These are phyloP conservation scores for Bocquillonia castaneifolia DNA, from an alignment of 441 rosid genomes.

Conservation along the genomic window DNA sequence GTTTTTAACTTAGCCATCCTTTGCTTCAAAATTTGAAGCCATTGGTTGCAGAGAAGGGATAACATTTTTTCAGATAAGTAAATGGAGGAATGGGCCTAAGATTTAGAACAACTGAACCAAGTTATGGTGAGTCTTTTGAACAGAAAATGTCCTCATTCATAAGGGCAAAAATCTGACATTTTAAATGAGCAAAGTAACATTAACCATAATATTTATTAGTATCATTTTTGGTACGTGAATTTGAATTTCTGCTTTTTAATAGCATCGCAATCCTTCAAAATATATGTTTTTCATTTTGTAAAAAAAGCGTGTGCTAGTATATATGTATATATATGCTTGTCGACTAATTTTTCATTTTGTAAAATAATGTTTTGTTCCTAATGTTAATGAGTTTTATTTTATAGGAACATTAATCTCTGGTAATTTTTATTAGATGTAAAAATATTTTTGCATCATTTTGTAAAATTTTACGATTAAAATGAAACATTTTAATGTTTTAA, in stretches of 20 bases:
- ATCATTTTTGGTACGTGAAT: not conserved
- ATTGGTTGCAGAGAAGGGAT: not conserved
- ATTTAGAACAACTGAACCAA: conserved; percentile 21
- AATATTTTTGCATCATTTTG: too few species aligned
- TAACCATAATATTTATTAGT: not conserved
- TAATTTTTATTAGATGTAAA: too few species aligned
- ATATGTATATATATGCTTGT: too few species aligned
- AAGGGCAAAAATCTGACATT: not conserved
- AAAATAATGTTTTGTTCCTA: too few species aligned
- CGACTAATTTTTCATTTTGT: too few species aligned
- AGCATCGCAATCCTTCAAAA: not conserved
- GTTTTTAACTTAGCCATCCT: conserved; percentile 18
- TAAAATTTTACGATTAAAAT: too few species aligned
- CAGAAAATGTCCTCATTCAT: conserved; percentile 12
- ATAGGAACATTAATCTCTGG: too few species aligned
- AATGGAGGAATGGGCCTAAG: conserved; percentile 28
- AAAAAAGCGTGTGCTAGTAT: too few species aligned
- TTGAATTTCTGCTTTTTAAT: not conserved
- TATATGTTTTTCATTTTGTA: not conserved
- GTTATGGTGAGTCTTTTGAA: conserved; percentile 24
- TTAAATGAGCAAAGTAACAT: not conserved
- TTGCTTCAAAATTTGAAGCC: conserved; percentile 17
- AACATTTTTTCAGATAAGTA: conserved; percentile 3
- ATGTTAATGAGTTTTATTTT: too few species aligned
- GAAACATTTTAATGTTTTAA: too few species aligned